Evolutionary conservation across 305 asterid species (phyloP).

Genomic region (Striga hermonthica): DNA sequence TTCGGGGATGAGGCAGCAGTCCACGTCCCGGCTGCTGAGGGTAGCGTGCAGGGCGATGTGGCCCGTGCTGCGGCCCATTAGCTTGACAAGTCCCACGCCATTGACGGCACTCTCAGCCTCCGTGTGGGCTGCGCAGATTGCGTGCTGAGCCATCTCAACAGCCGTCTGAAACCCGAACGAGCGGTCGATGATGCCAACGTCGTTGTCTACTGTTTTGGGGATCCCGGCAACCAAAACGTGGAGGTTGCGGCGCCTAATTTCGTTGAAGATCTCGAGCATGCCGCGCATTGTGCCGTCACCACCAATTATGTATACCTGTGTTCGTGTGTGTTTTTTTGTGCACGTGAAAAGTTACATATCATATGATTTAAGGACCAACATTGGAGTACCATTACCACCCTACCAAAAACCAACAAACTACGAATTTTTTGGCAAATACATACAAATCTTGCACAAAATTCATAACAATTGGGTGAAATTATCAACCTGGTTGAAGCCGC

Average conservation of each 20-base stretch:
- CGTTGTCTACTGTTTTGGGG: conserved; percentile 83
- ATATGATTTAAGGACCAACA: too few species aligned
- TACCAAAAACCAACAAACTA: too few species aligned
- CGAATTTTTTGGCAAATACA: too few species aligned
- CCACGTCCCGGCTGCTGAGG: conserved; percentile 74
- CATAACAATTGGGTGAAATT: too few species aligned
- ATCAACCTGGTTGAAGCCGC: conserved; percentile 62
- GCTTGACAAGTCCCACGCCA: conserved; percentile 77
- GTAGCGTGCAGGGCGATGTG: conserved; percentile 79
- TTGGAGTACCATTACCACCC: too few species aligned
- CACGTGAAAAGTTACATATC: too few species aligned
- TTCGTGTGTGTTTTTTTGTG: too few species aligned
- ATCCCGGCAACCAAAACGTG: conserved; percentile 60
- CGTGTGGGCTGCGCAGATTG: conserved; percentile 67
- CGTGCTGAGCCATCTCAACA: conserved; percentile 83
- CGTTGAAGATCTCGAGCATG: conserved; percentile 55
- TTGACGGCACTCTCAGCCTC: conserved; percentile 82
- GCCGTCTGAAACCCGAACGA: conserved; percentile 88
- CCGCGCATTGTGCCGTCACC: conserved; percentile 92
- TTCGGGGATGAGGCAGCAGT: conserved; percentile 80
- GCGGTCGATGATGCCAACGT: conserved; percentile 66
- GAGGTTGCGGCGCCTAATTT: conserved; percentile 45
- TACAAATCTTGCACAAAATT: too few species aligned
- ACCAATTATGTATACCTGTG: conserved; percentile 70
- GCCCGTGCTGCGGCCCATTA: conserved; percentile 88